Evolutionary conservation across 169 alveolate species (phyloP), one percentile per base, ranked within the genome.

Genomic region (Amoebophrya sp.): DNA sequence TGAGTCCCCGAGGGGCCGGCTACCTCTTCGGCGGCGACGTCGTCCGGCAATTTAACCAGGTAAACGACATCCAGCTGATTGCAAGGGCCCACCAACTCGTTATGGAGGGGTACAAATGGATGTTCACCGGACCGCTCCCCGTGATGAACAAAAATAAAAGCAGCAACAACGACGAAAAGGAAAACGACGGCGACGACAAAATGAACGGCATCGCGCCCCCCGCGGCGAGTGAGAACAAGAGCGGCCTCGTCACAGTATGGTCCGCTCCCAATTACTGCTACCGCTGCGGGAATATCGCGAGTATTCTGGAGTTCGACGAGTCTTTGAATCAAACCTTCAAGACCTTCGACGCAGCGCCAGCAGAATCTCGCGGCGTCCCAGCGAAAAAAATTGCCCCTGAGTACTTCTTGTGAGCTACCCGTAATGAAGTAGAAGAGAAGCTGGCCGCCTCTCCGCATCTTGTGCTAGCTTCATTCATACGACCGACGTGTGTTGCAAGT

Each of bases 1-100:
- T 96, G 47, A 95, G 98, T 77, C 99, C 99, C 12, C 95, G 99
- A 92, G 99, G 99, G 12, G 99, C 99, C 0, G 99, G 99, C 39
- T 98, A 96, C 94, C 95, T 98, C 91, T 99, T 99, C 93, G 99
- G 99, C 39, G 98, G 96, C 77, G 99, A 98, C 95, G 96, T 97
- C 40, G 97, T 96, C 91, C 95, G 55, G 83, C 92, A 83, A 92
- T 98, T 98, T 94, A 96, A 96, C 91, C 98, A 97, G 55, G 92
- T 93, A 40, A 99, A 99, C 94, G 98, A 97, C 88, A 95, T 98
- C 35, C 96, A 97, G 83, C 95, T 98, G 93, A 98, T 99, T 47
- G 98, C 98, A 0, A 95, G 99, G 89, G 99, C 99, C 0, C 99
- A 98, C 94, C 98, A 98, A 93, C 95, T 98, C 55, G 99, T 97